Evolutionary conservation across 306 rosid genomes (phyloP), one percentile per base, ranked within the genome.

Genomic region (cucumber (Cucumis sativus)): DNA sequence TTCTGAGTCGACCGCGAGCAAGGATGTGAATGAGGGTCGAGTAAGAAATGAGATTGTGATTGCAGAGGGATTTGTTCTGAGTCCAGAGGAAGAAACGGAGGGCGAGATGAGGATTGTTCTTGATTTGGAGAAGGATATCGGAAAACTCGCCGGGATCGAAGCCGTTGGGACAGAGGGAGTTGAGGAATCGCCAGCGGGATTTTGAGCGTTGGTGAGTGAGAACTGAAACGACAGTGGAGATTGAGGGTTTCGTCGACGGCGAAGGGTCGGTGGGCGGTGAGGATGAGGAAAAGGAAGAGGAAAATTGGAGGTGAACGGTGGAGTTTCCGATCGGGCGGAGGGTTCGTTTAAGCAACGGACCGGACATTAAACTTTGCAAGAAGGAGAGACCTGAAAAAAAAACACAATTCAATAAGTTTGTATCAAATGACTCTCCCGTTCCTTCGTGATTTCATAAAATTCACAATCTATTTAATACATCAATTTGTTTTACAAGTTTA

Each of bases 171-270:
- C 76, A 85, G 65, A 86, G 87, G 30, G 87, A 79, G 23, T 77
- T 89, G 76, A 91, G 88, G 80, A 75, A 55, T 80, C 77, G 78
- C 97, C 97, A 93, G 5, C 97, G 92, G 11, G 97, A 85, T 35
- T 90, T 93, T 9, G 96, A 91, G 54, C 97, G 94, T 39, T 83
- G 90, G 43, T 88, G 84, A 83, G 85, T 83, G 47, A 93, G 93
- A 83, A 84, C 85, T 13, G 92, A 83, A 60, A 86, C 88, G 6
- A 79, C 88, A 57, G 79, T 52, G 5, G 85, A 77, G 76, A 86
- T 78, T 58, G 76, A 10, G 0, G 76, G 58, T 30, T 61, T 30
- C 39, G 83, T 14, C 2, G 62, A 7, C 25, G 69, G 49, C 6
- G 72, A 57, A 4, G 64, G 41, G 49, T 45, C 63, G 62, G 66